These are phyloP conservation scores for Luvunga scandens DNA, from an alignment of 345 rosid genomes.

Conservation along the genomic window DNA sequence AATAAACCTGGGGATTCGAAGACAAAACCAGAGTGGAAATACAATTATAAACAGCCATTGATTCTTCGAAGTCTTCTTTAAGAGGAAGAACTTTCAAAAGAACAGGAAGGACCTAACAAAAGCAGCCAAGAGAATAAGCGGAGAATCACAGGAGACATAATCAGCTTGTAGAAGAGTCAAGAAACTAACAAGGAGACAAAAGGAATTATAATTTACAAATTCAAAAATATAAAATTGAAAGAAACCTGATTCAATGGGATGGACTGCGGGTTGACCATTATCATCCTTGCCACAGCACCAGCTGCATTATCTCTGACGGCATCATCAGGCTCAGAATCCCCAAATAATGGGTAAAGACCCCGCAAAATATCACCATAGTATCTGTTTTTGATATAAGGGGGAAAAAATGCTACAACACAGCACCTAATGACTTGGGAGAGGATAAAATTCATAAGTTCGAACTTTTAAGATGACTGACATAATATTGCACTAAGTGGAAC, in stretches of 20 bases:
- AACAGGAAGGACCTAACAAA: conserved; percentile 82
- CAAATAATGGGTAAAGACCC: conserved; percentile 76
- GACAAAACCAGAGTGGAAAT: conserved; percentile 73
- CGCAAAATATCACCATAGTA: conserved; percentile 74
- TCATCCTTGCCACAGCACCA: conserved; percentile 99
- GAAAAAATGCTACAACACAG: conserved; percentile 17
- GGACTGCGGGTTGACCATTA: conserved; percentile 79
- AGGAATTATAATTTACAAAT: no score
- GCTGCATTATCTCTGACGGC: conserved; percentile 98
- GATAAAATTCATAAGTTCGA: conserved; percentile 9
- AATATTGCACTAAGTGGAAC: background rate
- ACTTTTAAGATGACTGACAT: background rate
- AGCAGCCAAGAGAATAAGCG: conserved; percentile 11
- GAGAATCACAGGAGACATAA: background rate
- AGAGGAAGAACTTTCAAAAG: conserved; percentile 87
- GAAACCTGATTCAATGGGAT: conserved; percentile 87
- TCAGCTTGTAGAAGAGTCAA: background rate
- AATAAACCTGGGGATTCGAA: conserved; percentile 74
- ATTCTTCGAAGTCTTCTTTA: conserved; percentile 94
- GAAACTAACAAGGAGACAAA: background rate
- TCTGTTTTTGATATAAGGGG: conserved; percentile 50
- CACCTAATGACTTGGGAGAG: background rate
- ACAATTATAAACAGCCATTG: conserved; percentile 83
- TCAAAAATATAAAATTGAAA: background rate
- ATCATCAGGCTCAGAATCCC: conserved; percentile 90